Evolutionary conservation across 805 yeast genomes (phyloP), one percentile per base, ranked within the genome.

Genomic region (Suhomyces vadensis): DNA sequence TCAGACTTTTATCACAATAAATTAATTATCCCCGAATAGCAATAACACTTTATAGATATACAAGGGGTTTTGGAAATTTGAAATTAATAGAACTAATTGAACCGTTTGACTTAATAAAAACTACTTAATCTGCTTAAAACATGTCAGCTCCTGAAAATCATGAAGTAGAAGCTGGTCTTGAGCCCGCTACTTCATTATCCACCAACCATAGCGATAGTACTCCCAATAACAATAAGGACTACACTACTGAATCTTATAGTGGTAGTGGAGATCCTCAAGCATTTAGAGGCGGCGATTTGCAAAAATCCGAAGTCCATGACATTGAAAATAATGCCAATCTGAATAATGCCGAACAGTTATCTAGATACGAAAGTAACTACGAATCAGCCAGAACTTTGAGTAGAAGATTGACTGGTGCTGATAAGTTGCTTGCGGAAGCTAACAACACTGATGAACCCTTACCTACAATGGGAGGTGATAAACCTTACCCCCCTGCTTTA

Each of bases 401-500:
- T 22, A 43, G 60, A 17, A 40, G 55, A 31, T 21, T 58, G 45
- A 60, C 60, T 1, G 60, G 58, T 6, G 51, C 54, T 3, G 63
- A 56, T 22, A 42, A 48, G 4, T 42, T 57, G 33, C 37, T 60
- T 6, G 53, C 44, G 8, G 49, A 52, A n/a, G 61, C 61, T 11
- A 50, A 50, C 35, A 47, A 54, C 16, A 52, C 60, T 29, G 56
- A 58, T 31, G 54, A 43, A 31, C 74, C 73, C 10, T 45, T 69
- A 43, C 74, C 74, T 2, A 42, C 38, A 4, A 85, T 86, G 90
- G 94, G 94, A 33, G 81, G 78, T 6, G 81, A 73, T 24, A 75
- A 84, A 60, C 74, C 70, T 4, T 83, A 69, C 52, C 92, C 92
- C 5, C 82, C 87, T 6, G 42, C 69, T 20, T 70, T 83, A 40